phyloP scores from a whole-genome alignment of 2,329 filamentous ascomycete species.

The Fusarium sp. region DNA sequence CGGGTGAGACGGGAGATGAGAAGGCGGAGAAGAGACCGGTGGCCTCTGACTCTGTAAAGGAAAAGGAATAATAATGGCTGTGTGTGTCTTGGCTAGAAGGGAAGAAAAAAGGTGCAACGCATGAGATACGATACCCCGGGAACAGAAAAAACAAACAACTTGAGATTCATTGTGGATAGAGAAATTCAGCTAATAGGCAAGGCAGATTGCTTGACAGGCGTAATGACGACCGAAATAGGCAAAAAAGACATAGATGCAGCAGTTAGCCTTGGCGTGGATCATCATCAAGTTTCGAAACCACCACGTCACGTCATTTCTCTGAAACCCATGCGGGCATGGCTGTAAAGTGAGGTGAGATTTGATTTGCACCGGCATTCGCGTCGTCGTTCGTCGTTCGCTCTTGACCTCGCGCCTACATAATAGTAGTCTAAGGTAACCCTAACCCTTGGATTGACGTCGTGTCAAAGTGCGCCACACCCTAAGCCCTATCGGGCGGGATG shows the following conservation, averaged over 20 bases:
- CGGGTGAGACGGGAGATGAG: neutral
- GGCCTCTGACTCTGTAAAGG: neutral
- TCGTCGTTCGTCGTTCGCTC: neutral
- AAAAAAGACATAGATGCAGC: neutral
- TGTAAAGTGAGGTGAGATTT: neutral
- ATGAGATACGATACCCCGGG: neutral
- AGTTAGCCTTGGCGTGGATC: neutral
- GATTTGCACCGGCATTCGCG: neutral
- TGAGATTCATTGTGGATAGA: constrained; percentile 17
- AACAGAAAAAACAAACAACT: constrained; percentile 11
- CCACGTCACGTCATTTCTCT: neutral
- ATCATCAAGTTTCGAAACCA: neutral
- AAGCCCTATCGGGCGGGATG: constrained; percentile 19
- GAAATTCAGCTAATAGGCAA: neutral
- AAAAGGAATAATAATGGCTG: neutral
- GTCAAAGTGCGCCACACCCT: constrained; percentile 5
- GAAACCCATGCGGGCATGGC: neutral
- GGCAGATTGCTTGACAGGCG: neutral
- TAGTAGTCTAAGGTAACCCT: neutral
- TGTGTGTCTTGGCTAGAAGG: neutral
- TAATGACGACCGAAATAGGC: neutral
- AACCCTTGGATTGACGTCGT: neutral
- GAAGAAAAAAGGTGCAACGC: neutral
- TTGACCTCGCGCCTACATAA: neutral
- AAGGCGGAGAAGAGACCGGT: neutral